These are phyloP conservation scores for Trichoderma endophyticum DNA, from an alignment of 2,329 filamentous ascomycete species.

Conservation along the genomic window DNA sequence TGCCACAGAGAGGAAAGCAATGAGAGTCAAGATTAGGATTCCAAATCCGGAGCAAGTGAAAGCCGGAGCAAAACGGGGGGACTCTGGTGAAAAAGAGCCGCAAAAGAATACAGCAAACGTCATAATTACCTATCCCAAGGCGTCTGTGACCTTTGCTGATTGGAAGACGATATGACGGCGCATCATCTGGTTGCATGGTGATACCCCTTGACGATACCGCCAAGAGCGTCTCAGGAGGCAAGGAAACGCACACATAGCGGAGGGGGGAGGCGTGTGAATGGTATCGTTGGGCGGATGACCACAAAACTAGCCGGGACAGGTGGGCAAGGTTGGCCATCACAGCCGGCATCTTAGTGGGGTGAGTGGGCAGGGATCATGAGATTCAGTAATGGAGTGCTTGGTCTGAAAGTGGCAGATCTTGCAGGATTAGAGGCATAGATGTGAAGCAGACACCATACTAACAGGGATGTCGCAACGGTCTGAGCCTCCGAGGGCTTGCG, in stretches of 20 bases:
- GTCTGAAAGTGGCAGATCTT: conserved; percentile 18
- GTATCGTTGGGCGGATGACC: conserved; percentile 9
- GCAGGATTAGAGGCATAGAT: conserved; percentile 9
- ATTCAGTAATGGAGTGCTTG: conserved; percentile 13
- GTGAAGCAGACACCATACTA: background rate
- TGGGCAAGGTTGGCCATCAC: conserved; percentile 1
- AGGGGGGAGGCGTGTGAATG: conserved; percentile 2
- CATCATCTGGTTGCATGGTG: conserved; percentile 11
- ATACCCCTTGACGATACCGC: background rate
- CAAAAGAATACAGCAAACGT: background rate
- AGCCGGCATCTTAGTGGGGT: conserved; percentile 17
- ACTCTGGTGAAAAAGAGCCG: background rate
- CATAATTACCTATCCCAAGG: background rate
- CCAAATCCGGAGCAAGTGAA: background rate
- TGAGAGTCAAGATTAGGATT: background rate
- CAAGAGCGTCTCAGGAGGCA: background rate
- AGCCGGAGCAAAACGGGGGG: background rate
- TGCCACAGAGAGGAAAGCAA: background rate
- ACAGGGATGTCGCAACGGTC: conserved; percentile 1
- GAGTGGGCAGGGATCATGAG: conserved; percentile 20
- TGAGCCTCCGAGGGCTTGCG: background rate
- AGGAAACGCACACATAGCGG: background rate
- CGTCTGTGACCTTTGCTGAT: background rate
- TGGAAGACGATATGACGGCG: conserved; percentile 2
- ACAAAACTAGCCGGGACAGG: conserved; percentile 9